Percentiles rank a stretch among this genome's conserved stretches.
Conservation (phyloP, 169 alveolate genomes). For the Theileria parva region DNA sequence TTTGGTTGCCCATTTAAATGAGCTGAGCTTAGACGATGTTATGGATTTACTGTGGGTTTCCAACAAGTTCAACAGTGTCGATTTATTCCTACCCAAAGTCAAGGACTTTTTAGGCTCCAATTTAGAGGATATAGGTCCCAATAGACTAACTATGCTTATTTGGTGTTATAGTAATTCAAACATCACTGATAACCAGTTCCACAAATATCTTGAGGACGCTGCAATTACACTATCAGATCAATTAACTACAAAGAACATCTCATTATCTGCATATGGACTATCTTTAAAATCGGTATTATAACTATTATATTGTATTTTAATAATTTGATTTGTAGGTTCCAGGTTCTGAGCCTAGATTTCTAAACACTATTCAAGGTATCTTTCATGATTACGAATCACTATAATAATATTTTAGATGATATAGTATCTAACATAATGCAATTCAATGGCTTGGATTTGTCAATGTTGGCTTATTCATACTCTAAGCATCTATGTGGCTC, state of each 20-base stretch:
- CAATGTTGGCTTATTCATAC: constrained; percentile 58
- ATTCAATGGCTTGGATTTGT: constrained; percentile 66
- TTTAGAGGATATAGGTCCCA: constrained; percentile 18
- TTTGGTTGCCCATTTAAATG: constrained; percentile 18
- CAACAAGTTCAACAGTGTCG: constrained; percentile 22
- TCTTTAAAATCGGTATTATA: constrained; percentile 2
- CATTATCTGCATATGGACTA: constrained; percentile 33
- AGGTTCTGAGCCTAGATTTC: constrained; percentile 20
- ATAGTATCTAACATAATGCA: constrained; percentile 35
- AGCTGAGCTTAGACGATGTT: constrained; percentile 17
- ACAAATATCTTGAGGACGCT: constrained; percentile 38
- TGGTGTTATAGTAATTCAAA: constrained; percentile 50
- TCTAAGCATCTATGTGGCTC: constrained; percentile 39
- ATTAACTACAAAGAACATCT: constrained; percentile 41
- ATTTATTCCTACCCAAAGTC: constrained; percentile 14
- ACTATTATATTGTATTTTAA: not conserved
- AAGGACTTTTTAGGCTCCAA: constrained; percentile 4
- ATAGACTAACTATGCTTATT: constrained; percentile 50
- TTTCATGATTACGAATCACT: not conserved
- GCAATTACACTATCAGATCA: constrained; percentile 22
- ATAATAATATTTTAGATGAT: constrained; percentile 8
- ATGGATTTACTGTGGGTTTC: constrained; percentile 59
- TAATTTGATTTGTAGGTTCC: constrained; percentile 2
- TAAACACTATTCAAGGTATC: constrained; percentile 28
- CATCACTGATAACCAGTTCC: constrained; percentile 21